Conservation (phyloP, 176 grass and related monocot genomes). For the Secale cereale region DNA sequence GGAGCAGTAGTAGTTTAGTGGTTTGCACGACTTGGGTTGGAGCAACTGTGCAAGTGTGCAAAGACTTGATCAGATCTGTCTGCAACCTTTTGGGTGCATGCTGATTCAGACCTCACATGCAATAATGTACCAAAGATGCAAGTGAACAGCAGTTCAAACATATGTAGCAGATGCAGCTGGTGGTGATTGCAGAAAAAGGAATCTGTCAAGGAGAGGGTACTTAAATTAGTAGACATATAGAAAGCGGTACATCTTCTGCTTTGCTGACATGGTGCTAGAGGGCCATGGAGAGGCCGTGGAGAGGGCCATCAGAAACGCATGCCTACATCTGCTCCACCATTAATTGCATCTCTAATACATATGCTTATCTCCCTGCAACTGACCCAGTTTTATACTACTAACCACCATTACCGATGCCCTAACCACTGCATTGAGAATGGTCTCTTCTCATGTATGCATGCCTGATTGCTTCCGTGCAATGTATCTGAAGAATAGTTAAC, state of each 20-base stretch:
- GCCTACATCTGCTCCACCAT: slow-evolving; percentile 49
- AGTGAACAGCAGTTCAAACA: slow-evolving; percentile 25
- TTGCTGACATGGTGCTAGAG: too few species aligned
- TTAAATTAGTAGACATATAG: background rate
- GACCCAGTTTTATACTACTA: slow-evolving; percentile 18
- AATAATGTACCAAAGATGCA: background rate
- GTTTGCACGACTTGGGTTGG: slow-evolving; percentile 42
- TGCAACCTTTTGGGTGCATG: slow-evolving; percentile 29
- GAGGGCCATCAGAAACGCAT: slow-evolving; percentile 31
- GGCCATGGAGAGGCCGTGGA: slow-evolving; percentile 9
- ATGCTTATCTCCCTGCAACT: slow-evolving; percentile 29
- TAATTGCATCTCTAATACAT: background rate
- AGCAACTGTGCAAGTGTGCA: slow-evolving; percentile 33
- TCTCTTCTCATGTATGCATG: background rate
- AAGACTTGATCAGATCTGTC: slow-evolving; percentile 36
- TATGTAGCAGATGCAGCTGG: slow-evolving; percentile 24
- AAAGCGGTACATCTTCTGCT: background rate
- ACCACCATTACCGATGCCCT: slow-evolving; percentile 27
- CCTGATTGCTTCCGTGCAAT: background rate
- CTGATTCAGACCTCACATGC: slow-evolving; percentile 45
- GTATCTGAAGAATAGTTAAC: slow-evolving; percentile 1
- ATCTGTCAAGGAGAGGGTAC: background rate
- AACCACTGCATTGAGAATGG: slow-evolving; percentile 31
- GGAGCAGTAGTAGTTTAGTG: slow-evolving; percentile 39
- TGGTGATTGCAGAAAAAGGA: slow-evolving; percentile 8